Percentiles rank a stretch among this genome's conserved stretches.
phyloP scores from a whole-genome alignment of 331 rosid genomes.

The Acacia pycnantha region DNA sequence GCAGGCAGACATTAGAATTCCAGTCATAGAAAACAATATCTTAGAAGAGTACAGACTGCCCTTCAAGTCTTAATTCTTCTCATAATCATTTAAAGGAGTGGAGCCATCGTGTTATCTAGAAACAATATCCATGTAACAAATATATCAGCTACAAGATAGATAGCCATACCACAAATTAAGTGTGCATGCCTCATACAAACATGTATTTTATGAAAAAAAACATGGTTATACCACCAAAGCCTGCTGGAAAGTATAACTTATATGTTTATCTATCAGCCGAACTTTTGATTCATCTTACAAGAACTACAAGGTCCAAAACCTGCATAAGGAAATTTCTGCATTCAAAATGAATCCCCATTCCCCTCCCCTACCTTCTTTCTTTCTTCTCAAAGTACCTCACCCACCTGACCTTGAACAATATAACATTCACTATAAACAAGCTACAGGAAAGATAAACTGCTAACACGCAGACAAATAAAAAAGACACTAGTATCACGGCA shows the following conservation, averaged over 20 bases:
- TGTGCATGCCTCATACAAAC: background rate
- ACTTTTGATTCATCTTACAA: conserved; percentile 8
- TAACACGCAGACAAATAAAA: background rate
- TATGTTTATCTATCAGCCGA: conserved; percentile 1
- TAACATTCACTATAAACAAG: conserved; percentile 10
- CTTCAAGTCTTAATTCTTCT: background rate
- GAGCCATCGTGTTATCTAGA: background rate
- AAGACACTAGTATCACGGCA: background rate
- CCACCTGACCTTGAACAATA: conserved; percentile 2
- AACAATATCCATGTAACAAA: background rate
- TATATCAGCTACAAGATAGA: background rate
- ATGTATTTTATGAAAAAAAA: background rate
- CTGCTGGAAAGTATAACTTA: background rate
- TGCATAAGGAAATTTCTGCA: background rate
- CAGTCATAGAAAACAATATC: background rate
- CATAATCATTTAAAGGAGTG: background rate
- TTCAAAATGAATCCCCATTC: conserved; percentile 16
- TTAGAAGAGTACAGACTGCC: background rate
- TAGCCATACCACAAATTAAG: background rate
- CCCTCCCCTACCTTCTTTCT: background rate
- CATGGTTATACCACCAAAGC: background rate
- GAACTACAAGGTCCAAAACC: background rate
- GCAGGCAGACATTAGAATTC: background rate
- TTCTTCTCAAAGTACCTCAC: background rate
- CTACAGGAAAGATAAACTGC: background rate